Evolutionary conservation across 208 protist species (phyloP).

Genomic region (Acanthamoeba sp.): DNA sequence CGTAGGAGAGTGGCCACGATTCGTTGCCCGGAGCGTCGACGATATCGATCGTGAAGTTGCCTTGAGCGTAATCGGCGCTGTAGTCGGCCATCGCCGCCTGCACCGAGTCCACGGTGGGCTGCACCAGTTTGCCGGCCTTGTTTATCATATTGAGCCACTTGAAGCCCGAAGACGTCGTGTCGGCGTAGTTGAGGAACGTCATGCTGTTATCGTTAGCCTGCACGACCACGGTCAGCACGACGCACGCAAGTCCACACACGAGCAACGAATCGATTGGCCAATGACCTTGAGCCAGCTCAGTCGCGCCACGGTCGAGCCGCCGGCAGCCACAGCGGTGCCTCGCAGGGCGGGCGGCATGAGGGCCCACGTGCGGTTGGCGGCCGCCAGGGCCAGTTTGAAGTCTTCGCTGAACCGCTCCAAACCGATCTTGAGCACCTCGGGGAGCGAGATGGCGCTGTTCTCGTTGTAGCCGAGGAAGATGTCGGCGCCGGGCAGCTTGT

Average conservation of each 20-base stretch:
- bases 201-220: conserved; percentile 14
- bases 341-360: neutral
- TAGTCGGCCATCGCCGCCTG: conserved; percentile 40
- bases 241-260: neutral
- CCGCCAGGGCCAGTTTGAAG: neutral
- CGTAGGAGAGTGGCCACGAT: conserved; percentile 5
- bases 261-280: too few relatives aligned
- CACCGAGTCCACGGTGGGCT: neutral
- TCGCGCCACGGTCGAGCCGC: neutral
- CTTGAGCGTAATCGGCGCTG: neutral
- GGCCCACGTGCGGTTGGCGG: neutral
- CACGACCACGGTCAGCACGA: neutral
- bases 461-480: conserved; percentile 14
- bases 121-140: neutral
- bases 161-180: neutral
- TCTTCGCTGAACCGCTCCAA: neutral
- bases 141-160: conserved; percentile 44
- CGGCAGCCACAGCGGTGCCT: neutral
- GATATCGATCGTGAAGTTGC: conserved; percentile 57
- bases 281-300: neutral
- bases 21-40: neutral
- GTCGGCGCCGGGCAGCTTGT: conserved; percentile 28
- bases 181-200: conserved; percentile 3
- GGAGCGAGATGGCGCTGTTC: neutral
- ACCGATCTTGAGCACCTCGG: neutral